phyloP scores from a whole-genome alignment of 1,284 basidiomycete genomes.

The Irpex sp. region DNA sequence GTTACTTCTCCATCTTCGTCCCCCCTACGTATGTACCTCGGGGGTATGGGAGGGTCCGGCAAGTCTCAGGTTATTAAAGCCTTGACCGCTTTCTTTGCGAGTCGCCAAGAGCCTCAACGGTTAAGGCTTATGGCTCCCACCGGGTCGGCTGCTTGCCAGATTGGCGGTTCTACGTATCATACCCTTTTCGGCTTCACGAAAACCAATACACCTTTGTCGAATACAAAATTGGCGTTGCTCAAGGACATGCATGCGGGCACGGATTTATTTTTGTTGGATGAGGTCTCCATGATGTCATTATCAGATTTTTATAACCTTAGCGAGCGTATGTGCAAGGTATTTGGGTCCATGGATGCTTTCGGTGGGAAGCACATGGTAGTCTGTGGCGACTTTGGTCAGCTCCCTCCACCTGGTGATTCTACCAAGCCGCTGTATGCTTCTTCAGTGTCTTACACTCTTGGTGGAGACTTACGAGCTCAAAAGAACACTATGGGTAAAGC shows the following conservation, averaged over 20 bases:
- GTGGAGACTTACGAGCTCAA: background rate
- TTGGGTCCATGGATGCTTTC: slow-evolving; percentile 5
- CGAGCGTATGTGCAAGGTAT: slow-evolving; percentile 18
- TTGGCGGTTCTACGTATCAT: slow-evolving; percentile 38
- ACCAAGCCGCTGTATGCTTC: background rate
- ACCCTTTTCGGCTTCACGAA: slow-evolving; percentile 26
- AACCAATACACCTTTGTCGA: background rate
- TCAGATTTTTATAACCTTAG: slow-evolving; percentile 2
- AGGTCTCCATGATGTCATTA: background rate
- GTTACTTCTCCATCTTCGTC: slow-evolving; percentile 5
- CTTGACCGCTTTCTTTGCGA: slow-evolving; percentile 24
- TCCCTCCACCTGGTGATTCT: background rate
- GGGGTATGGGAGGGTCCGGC: slow-evolving; percentile 36
- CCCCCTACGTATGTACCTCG: slow-evolving; percentile 32
- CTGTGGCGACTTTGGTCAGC: background rate
- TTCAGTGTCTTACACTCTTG: background rate
- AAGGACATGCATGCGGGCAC: background rate
- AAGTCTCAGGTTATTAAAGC: slow-evolving; percentile 39
- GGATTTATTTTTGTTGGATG: background rate
- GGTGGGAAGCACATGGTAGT: background rate
- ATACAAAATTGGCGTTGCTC: background rate
- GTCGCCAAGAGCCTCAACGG: slow-evolving; percentile 12
- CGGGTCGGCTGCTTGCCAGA: slow-evolving; percentile 30
- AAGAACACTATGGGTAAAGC: slow-evolving; percentile 31
- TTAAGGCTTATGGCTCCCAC: slow-evolving; percentile 34